A percentile compares a stretch with the other conserved stretches of the same genome.
phyloP scores from a whole-genome alignment of 179 eudicot species.

The Silene vulgaris region DNA sequence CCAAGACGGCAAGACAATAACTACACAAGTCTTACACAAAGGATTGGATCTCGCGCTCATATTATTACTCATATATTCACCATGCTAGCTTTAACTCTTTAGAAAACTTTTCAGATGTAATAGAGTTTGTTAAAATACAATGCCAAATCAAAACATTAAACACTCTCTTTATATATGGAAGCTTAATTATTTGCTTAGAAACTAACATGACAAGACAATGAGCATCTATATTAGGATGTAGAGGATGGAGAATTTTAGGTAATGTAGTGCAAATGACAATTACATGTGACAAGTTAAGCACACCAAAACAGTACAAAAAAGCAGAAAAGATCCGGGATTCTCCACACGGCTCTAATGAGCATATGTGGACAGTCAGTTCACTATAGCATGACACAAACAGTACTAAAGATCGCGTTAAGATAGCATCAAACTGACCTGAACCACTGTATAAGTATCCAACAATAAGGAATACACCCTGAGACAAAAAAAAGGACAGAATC shows the following conservation, averaged over 20 bases:
- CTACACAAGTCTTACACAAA: neutral
- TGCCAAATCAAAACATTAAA: too few relatives aligned
- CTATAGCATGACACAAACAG: neutral
- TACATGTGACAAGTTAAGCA: neutral
- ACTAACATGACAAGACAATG: neutral
- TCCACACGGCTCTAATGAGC: neutral
- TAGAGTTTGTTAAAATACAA: too few relatives aligned
- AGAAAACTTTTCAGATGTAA: slow-evolving; percentile 5
- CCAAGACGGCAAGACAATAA: neutral
- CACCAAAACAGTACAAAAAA: slow-evolving; percentile 6
- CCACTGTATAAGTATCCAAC: slow-evolving; percentile 59
- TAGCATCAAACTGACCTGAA: slow-evolving; percentile 46
- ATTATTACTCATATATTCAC: neutral
- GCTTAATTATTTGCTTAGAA: neutral
- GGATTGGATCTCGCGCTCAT: neutral
- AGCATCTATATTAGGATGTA: neutral
- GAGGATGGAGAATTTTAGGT: too few relatives aligned
- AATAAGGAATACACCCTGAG: slow-evolving; percentile 63
- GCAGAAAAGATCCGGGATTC: neutral
- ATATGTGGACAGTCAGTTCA: neutral
- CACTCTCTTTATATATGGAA: too few relatives aligned
- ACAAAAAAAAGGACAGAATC: neutral
- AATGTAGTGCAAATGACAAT: too few relatives aligned
- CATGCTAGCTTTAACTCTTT: neutral
- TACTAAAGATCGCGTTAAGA: neutral